These are phyloP conservation scores for Plasmodium vivax DNA, from an alignment of 169 alveolate genomes.

Conservation along the genomic window DNA sequence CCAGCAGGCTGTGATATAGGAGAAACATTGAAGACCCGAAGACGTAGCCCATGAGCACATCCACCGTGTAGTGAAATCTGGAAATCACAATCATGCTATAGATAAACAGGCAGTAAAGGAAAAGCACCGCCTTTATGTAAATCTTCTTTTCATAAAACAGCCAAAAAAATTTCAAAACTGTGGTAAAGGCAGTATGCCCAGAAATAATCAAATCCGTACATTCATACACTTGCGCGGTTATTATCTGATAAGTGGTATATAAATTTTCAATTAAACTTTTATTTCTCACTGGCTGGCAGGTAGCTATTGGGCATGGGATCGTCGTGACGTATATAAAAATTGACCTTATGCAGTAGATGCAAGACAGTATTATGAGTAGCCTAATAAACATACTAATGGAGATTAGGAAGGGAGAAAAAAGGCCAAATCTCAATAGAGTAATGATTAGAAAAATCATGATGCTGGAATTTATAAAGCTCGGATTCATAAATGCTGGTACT, in stretches of 20 bases:
- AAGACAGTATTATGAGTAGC: constrained; percentile 58
- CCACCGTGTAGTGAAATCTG: constrained; percentile 83
- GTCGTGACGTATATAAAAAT: constrained; percentile 79
- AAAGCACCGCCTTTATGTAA: constrained; percentile 22
- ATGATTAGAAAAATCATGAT: constrained; percentile 47
- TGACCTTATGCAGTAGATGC: constrained; percentile 77
- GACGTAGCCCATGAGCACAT: constrained; percentile 82
- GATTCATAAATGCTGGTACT: constrained; percentile 21
- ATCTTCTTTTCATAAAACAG: constrained; percentile 65
- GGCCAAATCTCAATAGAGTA: constrained; percentile 58
- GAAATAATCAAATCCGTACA: constrained; percentile 85
- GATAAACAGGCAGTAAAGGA: constrained; percentile 24
- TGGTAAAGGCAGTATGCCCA: constrained; percentile 82
- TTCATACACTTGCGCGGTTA: constrained; percentile 74
- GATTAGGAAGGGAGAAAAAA: constrained; percentile 76
- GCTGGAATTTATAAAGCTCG: constrained; percentile 34
- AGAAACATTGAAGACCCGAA: constrained; percentile 31
- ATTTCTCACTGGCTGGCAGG: constrained; percentile 75
- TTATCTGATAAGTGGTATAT: constrained; percentile 53
- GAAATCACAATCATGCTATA: constrained; percentile 75
- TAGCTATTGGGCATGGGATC: constrained; percentile 76
- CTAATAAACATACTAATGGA: constrained; percentile 75
- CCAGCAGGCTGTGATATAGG: constrained; percentile 19
- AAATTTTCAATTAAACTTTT: constrained; percentile 28
- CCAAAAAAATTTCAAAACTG: constrained; percentile 70